Base-by-base conservation (phyloP, 305 asterid species). In the Fraxinus ornus region DNA sequence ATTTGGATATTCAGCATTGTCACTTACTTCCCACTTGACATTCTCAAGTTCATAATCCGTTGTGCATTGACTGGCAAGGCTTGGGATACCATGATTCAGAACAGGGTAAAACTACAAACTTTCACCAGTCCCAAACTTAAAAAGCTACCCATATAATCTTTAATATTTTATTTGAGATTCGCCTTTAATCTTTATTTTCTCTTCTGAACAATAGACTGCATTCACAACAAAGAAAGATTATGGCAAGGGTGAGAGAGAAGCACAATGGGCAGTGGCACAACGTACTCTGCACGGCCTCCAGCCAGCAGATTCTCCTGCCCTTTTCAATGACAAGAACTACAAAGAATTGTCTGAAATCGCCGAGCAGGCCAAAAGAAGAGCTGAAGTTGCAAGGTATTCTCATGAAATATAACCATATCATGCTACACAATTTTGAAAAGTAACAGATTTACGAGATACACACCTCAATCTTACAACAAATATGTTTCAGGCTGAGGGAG, bases 181-280 rank as follows among this genome's bases (percentile, higher is more conserved):
- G 3, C 41, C 4, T 22, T 57, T 79, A 8, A 15, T 70, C 79
- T 32, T 13, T 75, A 3, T n/a, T 33, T 39, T 49, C 15, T 49
- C 37, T 39, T 73, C 26, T n/a, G 24, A 72, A 74, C 13, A 81
- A 52, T 79, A 88, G 94, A 89, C 91, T 78, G 97, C 95, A 26
- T 91, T 94, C 91, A 90, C 93, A 44, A 86, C 93, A 77, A 89
- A 90, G 91, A 94, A 94, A 84, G 97, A 91, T 85, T 92, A 88
- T 8, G 98, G 95, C 7, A 89, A 33, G 76, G 95, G 93, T 3
- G 92, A 89, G 82, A 89, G 97, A 32, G 95, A 94, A 85, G 98
- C 98, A 66, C 93, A 91, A 74, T 94, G 98, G 97, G 98, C 93
- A 0, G 78, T 89, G 28, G 95, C 93, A 78, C 97, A 94, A 76